These are phyloP conservation scores for Picea abies DNA, from an alignment of 83 land plant genomes.

Conservation along the genomic window DNA sequence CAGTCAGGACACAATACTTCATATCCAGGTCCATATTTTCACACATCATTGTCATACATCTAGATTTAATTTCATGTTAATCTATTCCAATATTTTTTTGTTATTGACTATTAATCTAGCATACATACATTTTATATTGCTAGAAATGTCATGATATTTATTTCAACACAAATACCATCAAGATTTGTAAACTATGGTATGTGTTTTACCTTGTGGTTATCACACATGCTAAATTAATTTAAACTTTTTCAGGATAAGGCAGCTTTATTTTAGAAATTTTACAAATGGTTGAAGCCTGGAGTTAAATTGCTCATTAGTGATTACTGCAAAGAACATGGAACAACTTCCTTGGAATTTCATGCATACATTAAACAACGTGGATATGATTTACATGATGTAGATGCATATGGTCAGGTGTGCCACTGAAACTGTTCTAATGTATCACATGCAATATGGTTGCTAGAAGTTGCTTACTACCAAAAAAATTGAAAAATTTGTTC, in stretches of 20 bases:
- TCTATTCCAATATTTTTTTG: not conserved
- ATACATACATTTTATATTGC: too few species aligned
- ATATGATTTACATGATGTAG: conserved; percentile 94
- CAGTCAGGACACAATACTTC: conserved; percentile 30
- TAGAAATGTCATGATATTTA: too few species aligned
- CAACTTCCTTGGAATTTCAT: too few species aligned
- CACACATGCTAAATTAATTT: too few species aligned
- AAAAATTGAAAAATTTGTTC: too few species aligned
- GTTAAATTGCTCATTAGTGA: conserved; percentile 72
- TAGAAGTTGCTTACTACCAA: not conserved
- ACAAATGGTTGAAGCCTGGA: conserved; percentile 89
- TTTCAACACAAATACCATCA: too few species aligned
- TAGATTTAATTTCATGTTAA: not conserved
- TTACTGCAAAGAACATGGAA: too few species aligned
- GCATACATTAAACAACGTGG: conserved; percentile 63
- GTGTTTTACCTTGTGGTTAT: not conserved
- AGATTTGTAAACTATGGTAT: too few species aligned
- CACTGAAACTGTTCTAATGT: not conserved
- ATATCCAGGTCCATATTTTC: conserved; percentile 38
- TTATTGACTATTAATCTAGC: not conserved
- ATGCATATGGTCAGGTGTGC: conserved; percentile 86
- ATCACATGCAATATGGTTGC: not conserved
- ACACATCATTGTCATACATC: too few species aligned
- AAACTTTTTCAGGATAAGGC: too few species aligned
- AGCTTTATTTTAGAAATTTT: too few species aligned